phyloP scores from a whole-genome alignment of 2,329 filamentous ascomycete species.

The Fusarium coicis region DNA sequence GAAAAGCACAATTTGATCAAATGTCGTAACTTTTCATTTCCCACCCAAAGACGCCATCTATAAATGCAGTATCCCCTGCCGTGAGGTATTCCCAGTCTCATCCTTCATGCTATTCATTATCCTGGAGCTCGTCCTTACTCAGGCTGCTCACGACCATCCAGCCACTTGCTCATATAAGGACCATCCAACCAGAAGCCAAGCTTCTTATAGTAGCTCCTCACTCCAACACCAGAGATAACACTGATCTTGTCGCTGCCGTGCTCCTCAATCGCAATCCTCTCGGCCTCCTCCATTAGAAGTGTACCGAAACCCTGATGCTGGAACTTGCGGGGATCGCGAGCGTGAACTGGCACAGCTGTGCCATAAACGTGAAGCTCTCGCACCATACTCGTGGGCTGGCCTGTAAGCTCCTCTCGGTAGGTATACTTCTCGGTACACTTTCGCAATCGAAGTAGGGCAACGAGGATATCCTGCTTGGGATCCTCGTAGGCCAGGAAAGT shows the following conservation, averaged over 20 bases:
- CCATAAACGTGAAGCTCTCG: conserved; percentile 97
- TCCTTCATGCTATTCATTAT: conserved; percentile 15
- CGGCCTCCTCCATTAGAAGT: conserved; percentile 96
- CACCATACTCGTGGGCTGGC: conserved; percentile 90
- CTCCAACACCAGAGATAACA: conserved; percentile 97
- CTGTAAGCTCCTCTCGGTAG: conserved; percentile 85
- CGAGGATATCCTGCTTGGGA: conserved; percentile 97
- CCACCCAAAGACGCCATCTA: conserved; percentile 34
- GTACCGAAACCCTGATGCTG: conserved; percentile 99
- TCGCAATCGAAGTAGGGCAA: conserved; percentile 86
- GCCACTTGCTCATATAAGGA: conserved; percentile 80
- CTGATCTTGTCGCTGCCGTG: conserved; percentile 95
- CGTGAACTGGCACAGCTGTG: conserved; percentile 96
- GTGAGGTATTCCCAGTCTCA: conserved; percentile 29
- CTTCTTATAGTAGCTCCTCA: conserved; percentile 93
- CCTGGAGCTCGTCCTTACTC: conserved; percentile 10
- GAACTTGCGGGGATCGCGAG: conserved; percentile 93
- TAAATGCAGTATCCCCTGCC: conserved; percentile 29
- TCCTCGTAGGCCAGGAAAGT: conserved; percentile 98
- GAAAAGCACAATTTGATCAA: not conserved
- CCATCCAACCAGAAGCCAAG: conserved; percentile 95
- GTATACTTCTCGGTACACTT: conserved; percentile 94
- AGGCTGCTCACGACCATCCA: conserved; percentile 57
- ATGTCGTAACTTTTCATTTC: conserved; percentile 22
- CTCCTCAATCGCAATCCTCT: conserved; percentile 92